A percentile compares a stretch with the other conserved stretches of the same genome.
phyloP scores from a whole-genome alignment of 192 early-diverging fungal species.

The Cladochytrium replicatum region DNA sequence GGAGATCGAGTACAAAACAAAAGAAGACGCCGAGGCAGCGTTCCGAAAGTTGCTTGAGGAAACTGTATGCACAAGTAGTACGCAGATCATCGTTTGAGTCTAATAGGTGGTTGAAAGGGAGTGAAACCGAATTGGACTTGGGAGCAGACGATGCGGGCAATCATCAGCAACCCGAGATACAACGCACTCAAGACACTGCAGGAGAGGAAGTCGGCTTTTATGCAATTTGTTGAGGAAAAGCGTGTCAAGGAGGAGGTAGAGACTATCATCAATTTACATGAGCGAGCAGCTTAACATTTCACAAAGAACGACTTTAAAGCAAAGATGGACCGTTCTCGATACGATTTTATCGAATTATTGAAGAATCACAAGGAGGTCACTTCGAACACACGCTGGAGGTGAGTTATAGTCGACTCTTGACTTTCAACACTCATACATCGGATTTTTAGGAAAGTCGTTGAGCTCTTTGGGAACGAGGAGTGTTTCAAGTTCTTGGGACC shows the following conservation, averaged over 20 bases:
- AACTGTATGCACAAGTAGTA: constrained; percentile 52
- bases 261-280: constrained; percentile 2
- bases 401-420: no score
- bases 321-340: constrained; percentile 37
- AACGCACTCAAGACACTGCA: constrained; percentile 64
- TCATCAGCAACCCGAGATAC: constrained; percentile 77
- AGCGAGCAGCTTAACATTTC: neutral
- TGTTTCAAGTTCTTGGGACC: constrained; percentile 57
- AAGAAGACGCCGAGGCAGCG: constrained; percentile 71
- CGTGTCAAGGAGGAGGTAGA: constrained; percentile 48
- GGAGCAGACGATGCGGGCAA: constrained; percentile 83
- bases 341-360: constrained; percentile 46
- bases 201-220: constrained; percentile 77
- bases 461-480: constrained; percentile 50
- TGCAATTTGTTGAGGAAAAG: constrained; percentile 55
- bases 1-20: constrained; percentile 61
- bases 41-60: constrained; percentile 66
- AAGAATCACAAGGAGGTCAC: constrained; percentile 37
- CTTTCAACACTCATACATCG: no score
- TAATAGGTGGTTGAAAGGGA: constrained; percentile 31
- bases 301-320: constrained; percentile 39
- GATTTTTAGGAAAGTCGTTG: constrained; percentile 32
- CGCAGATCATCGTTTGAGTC: neutral
- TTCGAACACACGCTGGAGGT: constrained; percentile 48
- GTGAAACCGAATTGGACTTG: constrained; percentile 80